phyloP scores from a whole-genome alignment of 768 basidiomycete genomes.

The Phlegmacium glaucopus region DNA sequence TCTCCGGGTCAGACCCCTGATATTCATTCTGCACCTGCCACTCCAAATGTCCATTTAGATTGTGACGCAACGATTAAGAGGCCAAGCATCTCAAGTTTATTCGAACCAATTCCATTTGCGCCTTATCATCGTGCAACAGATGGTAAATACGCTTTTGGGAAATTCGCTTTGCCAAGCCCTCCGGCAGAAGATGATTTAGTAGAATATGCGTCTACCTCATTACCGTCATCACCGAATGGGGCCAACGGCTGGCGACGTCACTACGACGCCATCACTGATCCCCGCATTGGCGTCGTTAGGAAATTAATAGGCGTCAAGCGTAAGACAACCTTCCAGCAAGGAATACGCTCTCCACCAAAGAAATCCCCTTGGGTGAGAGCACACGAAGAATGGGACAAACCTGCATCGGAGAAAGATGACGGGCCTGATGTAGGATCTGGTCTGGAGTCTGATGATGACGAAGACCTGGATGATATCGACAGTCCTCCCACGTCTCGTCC shows the following conservation, averaged over 20 bases:
- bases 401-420: constrained; percentile 23
- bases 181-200: constrained; percentile 46
- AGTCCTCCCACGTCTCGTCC: constrained; percentile 46
- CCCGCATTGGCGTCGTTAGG: constrained; percentile 62
- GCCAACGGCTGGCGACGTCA: constrained; percentile 42
- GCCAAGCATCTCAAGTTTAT: constrained; percentile 29
- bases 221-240: constrained; percentile 12
- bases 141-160: constrained; percentile 72
- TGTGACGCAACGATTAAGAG: constrained; percentile 20
- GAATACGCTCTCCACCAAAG: constrained; percentile 28
- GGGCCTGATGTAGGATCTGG: constrained; percentile 26
- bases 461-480: constrained; percentile 28
- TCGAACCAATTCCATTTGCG: constrained; percentile 77
- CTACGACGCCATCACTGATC: constrained; percentile 67
- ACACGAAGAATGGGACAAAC: constrained; percentile 46
- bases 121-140: constrained; percentile 59
- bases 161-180: constrained; percentile 68
- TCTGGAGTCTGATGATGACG: constrained; percentile 30
- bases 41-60: constrained; percentile 50
- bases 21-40: constrained; percentile 44
- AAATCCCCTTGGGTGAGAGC: constrained; percentile 42
- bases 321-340: constrained; percentile 42
- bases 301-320: constrained; percentile 72
- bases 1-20: constrained; percentile 51
- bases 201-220: constrained; percentile 18